Evolutionary conservation across 179 eudicot species (phyloP), one percentile per base, ranked within the genome.

Genomic region (Gypsophila paniculata): DNA sequence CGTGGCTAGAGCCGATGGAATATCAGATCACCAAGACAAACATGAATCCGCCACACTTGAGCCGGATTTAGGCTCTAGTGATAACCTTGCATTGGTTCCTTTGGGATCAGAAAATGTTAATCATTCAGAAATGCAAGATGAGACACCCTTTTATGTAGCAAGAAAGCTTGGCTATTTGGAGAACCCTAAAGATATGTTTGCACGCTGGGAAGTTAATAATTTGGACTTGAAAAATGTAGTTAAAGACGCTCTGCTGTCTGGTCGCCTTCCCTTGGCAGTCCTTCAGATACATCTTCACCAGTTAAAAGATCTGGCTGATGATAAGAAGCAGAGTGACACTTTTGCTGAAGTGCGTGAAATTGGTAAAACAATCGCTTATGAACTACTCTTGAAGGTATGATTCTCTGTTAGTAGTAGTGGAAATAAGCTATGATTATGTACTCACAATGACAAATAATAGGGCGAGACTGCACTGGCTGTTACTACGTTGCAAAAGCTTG

Each of bases 201-300:
- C 96, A 67, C 97, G 99, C n/a, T 94, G 99, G 99, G 86, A 86
- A 74, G 68, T 84, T 68, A 90, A 85, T 64, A 85, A 91, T 81
- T 72, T 91, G 84, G 97, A 91, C 81, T 77, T 86, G 25, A 91
- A 81, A 83, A 85, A 83, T 76, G 82, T 94, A 51, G 97, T 94
- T 55, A 86, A 85, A 75, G 99, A 94, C 79, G 99, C 99, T 65
- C 77, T 94, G 70, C 74, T 85, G 66, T 89, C 96, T 81, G 97
- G 96, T 22, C 99, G 99, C 66, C 93, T 94, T 81, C 99, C 99
- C 62, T 73, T 94, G 70, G 99, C 99, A 39, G 99, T 94, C 74
- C 97, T 94, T 73, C 91, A 90, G 71, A 78, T 94, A 83, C 99
- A 94, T 87, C 96, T 91, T 79, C 94, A 82, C 74, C 86, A 78